Percentiles rank a stretch among this genome's conserved stretches.
These are phyloP conservation scores for Pisolithus marmoratus DNA, from an alignment of 768 basidiomycete genomes.

Conservation along the genomic window DNA sequence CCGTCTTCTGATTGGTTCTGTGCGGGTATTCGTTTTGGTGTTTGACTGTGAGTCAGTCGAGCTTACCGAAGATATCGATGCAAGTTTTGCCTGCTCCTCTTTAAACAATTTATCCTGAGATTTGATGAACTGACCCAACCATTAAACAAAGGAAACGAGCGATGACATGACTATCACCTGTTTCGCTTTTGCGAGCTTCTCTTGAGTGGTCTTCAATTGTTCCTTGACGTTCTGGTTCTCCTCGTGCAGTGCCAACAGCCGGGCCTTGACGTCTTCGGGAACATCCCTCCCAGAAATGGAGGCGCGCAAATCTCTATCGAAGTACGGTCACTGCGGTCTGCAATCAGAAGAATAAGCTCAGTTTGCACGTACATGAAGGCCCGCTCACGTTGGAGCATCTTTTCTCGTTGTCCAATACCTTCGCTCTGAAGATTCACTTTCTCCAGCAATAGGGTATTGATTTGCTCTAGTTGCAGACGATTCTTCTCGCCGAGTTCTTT, in stretches of 20 bases:
- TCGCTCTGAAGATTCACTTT: conserved; percentile 89
- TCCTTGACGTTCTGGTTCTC: conserved; percentile 70
- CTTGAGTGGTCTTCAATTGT: conserved; percentile 60
- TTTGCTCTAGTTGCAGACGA: conserved; percentile 85
- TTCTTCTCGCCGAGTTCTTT: conserved; percentile 76
- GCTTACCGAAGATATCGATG: conserved; percentile 41
- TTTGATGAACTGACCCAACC: conserved; percentile 73
- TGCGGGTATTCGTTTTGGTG: neutral
- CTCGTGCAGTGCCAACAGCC: conserved; percentile 69
- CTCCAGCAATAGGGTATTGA: conserved; percentile 80
- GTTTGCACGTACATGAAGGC: conserved; percentile 62
- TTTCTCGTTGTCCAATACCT: conserved; percentile 85
- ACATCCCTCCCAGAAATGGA: conserved; percentile 72
- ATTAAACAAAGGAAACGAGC: neutral
- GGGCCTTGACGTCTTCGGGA: conserved; percentile 76
- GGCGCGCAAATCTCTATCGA: conserved; percentile 67
- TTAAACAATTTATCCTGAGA: conserved; percentile 86
- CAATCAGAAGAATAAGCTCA: neutral
- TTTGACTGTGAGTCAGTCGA: neutral
- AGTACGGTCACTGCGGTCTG: neutral
- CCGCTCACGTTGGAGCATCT: conserved; percentile 78
- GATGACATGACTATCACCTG: conserved; percentile 39
- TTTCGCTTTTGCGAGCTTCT: conserved; percentile 78
- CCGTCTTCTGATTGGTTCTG: conserved; percentile 67
- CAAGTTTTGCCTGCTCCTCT: conserved; percentile 64